Conservation (phyloP, 768 basidiomycete genomes). For the Kwoniella newhampshirensis region DNA sequence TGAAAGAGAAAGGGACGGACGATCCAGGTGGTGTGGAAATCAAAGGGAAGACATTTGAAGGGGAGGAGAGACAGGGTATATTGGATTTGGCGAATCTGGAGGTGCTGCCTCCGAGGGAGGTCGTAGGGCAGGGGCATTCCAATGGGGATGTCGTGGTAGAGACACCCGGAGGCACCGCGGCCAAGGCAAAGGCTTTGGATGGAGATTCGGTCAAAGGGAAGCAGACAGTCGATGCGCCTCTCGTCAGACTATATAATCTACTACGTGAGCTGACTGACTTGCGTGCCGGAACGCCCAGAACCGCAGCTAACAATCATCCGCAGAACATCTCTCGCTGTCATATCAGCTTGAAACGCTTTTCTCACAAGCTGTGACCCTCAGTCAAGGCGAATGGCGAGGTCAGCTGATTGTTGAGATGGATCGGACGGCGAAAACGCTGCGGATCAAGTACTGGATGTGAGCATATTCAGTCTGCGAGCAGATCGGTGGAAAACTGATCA, state of each 20-base stretch:
- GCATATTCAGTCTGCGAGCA: constrained; percentile 20
- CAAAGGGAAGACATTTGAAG: constrained; percentile 28
- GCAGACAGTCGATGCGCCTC: constrained; percentile 66
- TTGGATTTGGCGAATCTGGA: constrained; percentile 41
- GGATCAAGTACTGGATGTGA: constrained; percentile 85
- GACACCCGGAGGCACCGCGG: constrained; percentile 6
- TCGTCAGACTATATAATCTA: constrained; percentile 82
- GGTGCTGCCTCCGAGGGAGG: constrained; percentile 16
- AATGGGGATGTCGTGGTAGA: constrained; percentile 1
- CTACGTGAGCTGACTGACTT: constrained; percentile 69
- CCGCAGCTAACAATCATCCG: not conserved
- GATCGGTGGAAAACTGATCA: not conserved
- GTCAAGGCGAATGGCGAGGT: constrained; percentile 39
- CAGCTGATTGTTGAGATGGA: constrained; percentile 69
- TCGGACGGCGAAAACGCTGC: constrained; percentile 66
- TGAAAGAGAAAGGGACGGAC: constrained; percentile 75
- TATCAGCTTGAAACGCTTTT: constrained; percentile 84
- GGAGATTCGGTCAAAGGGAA: not conserved
- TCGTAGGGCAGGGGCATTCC: not conserved
- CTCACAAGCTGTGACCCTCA: constrained; percentile 40
- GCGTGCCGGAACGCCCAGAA: not conserved
- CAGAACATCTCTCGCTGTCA: constrained; percentile 57
- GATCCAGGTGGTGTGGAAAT: constrained; percentile 62
- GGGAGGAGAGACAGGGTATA: constrained; percentile 39
- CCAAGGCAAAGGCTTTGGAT: not conserved